Base-by-base conservation (phyloP, 768 basidiomycete genomes). In the Tylopilus subfusipes region DNA sequence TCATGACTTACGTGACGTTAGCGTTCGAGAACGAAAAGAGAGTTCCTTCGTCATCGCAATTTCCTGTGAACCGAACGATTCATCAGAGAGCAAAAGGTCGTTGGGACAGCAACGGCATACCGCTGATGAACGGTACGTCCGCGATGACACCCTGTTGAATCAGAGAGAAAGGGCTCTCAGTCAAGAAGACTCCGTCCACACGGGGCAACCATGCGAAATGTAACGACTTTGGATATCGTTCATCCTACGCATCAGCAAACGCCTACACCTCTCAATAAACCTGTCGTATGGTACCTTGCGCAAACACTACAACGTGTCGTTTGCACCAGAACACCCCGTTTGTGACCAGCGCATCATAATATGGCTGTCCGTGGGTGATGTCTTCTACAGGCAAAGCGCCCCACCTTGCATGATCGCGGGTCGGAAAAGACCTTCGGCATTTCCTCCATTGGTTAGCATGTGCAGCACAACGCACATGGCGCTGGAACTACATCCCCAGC, bases 391-490 rank as follows among this genome's bases (percentile, higher is more conserved):
- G 55, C 12, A 70, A 60, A 74, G 73, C 0, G 71, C 64, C 4
- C 78, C 75, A n/a, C 75, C 76, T 53, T 77, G 66, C 77, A 81
- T 78, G 50, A 65, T 57, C 54, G 50, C 50, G 19, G 42, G 31
- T 27, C 40, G 40, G 50, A 51, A 33, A 5, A 51, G 50, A 25
- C 50, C 65, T 0, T 61, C 62, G 1, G 58, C 13, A 24, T 65
- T 48, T 1, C 68, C 68, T 10, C 58, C 56, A 13, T 67, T 61
- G 10, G 63, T 57, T 5, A 68, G 27, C 56, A 68, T 57, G 5
- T 74, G 71, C 45, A 69, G 39, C 6, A 59, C 57, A 29, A 72
- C 67, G 19, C 59, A 63, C 13, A 72, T 66, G 5, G 75, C 71
- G 16, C 77, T 77, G 1, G 77, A 72, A 2, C 66, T 69, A 43